Evolutionary conservation across 441 rosid genomes (phyloP).

Genomic region (Croton laevigatus): DNA sequence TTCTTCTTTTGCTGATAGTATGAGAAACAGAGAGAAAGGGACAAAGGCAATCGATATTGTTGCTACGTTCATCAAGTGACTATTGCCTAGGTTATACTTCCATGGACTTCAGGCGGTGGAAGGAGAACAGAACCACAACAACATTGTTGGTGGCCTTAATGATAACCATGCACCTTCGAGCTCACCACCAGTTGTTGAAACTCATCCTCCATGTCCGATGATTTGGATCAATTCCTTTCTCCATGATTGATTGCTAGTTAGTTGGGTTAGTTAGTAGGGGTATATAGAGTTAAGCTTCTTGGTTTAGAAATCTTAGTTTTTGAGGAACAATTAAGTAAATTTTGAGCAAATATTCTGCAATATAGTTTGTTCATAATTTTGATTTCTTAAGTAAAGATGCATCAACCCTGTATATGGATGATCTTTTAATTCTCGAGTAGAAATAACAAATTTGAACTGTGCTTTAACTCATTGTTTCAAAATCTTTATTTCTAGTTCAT

Average conservation of each 20-base stretch:
- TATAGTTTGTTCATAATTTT: no score
- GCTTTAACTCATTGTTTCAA: no score
- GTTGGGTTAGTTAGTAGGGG: no score
- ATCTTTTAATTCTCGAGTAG: no score
- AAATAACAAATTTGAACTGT: no score
- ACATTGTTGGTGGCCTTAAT: background rate
- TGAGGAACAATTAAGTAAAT: background rate
- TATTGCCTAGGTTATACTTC: background rate
- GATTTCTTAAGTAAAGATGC: no score
- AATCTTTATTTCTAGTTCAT: no score
- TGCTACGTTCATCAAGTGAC: background rate
- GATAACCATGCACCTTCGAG: background rate
- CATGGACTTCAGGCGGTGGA: background rate
- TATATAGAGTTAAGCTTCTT: background rate
- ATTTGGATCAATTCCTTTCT: background rate
- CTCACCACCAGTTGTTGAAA: background rate
- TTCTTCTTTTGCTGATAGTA: background rate
- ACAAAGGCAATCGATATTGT: background rate
- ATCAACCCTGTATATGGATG: no score
- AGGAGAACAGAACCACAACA: background rate
- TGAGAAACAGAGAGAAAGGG: background rate
- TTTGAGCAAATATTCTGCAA: no score
- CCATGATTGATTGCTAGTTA: background rate
- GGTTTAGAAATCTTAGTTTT: background rate
- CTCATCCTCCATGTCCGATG: background rate